Base-by-base conservation (phyloP, 2,329 filamentous ascomycete genomes). In the Penicillium sp. region DNA sequence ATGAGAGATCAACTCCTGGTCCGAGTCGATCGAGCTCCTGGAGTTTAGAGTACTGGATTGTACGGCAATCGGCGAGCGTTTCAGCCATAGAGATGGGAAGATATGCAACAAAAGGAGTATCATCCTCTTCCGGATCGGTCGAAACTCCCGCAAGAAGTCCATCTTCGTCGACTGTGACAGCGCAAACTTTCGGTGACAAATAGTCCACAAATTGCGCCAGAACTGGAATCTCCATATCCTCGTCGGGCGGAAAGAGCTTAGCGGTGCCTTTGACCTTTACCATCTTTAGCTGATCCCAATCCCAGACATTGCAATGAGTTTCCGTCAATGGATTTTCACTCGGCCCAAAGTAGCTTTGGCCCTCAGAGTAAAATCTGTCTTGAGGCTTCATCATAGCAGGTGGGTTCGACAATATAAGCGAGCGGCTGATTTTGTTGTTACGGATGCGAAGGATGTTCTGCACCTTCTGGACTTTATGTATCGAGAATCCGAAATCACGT, bases 211-310 rank as follows among this genome's bases (percentile, higher is more conserved):
- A 58, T 49, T 54, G 52, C 3, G 61, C 51, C 28, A 65, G 14
- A 52, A 59, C 47, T 13, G 26, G 23, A 43, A 53, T 42, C 42
- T 66, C 60, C 10, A 53, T 16, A 40, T 65, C 54, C 31, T 59
- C 55, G 1, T 65, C 51, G 5, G 63, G 63, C 9, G 31, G 59
- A 33, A 66, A 65, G 1, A 64, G 56, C 37, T 60, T 65, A 24
- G 57, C 56, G 11, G 55, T 65, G 42, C 63, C 60, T 59, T 66
- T 65, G n/a, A 65, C 33, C 31, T 62, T 67, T 16, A 65, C 37
- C 46, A 64, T 47, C 9, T 51, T 51, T 21, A 67, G 51, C 31
- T 48, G 59, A 57, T 63, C 61, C 59, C 56, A 65, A 48, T 67
- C 59, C 61, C 59, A 63, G 39, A 64, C 51, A 21, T 65, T 60